Conservation (phyloP, 225 moss, liverwort and hornwort genomes). For the Pseudisothecium myosuroides region DNA sequence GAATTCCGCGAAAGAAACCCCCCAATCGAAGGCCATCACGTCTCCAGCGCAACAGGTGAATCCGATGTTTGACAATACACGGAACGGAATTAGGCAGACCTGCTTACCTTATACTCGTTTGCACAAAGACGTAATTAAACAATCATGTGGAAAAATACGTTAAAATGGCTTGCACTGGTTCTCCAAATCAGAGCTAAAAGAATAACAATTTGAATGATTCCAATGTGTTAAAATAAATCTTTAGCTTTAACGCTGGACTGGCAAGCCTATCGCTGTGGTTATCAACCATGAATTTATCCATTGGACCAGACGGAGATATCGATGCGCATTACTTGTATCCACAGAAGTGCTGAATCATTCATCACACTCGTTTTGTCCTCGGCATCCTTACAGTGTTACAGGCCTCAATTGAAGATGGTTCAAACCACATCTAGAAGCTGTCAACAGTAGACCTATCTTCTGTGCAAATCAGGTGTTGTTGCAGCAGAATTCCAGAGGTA, state of each 20-base stretch:
- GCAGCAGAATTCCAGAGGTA: not conserved
- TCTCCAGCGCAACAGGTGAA: not conserved
- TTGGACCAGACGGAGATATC: not conserved
- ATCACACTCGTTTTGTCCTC: not conserved
- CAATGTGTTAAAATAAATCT: not conserved
- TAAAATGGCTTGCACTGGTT: not conserved
- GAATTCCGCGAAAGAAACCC: no score
- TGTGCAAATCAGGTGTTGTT: not conserved
- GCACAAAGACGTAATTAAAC: not conserved
- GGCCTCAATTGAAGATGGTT: not conserved
- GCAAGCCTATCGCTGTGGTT: not conserved
- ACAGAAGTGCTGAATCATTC: not conserved
- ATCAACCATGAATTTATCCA: not conserved
- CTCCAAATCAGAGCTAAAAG: not conserved
- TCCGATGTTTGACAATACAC: not conserved
- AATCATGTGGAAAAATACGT: not conserved
- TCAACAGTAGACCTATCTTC: not conserved
- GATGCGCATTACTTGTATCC: not conserved
- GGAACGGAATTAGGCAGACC: not conserved
- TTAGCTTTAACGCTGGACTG: not conserved
- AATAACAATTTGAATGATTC: not conserved
- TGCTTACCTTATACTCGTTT: not conserved
- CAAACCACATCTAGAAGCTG: not conserved
- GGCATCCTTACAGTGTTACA: not conserved
- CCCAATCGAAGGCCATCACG: no score